Percentiles rank a stretch among this genome's conserved stretches.
Conservation (phyloP, 192 early-diverging fungal genomes). For the Coemansia sp. region DNA sequence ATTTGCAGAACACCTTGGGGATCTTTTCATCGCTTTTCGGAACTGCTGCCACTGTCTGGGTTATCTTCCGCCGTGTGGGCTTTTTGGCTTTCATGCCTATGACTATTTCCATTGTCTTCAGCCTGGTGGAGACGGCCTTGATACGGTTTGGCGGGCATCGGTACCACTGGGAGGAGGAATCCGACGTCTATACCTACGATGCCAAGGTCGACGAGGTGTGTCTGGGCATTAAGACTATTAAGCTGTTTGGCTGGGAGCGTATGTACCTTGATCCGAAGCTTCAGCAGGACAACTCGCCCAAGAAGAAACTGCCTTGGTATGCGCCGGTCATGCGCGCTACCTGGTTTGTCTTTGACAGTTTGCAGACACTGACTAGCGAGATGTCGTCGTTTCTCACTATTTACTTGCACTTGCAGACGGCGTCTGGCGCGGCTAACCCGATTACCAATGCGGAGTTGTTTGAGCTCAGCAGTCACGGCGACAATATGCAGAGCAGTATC, state of each 20-base stretch:
- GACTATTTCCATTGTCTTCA: background rate
- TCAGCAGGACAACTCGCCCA: conserved; percentile 5
- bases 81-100: conserved; percentile 28
- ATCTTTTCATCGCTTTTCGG: conserved; percentile 2
- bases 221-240: conserved; percentile 31
- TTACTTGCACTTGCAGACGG: conserved; percentile 14
- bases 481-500: conserved; percentile 11
- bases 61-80: conserved; percentile 27
- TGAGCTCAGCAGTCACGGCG: conserved; percentile 21
- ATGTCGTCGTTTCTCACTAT: conserved; percentile 25
- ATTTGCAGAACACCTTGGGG: background rate
- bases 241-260: conserved; percentile 50
- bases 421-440: background rate
- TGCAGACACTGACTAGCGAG: conserved; percentile 12
- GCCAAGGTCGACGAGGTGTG: conserved; percentile 26
- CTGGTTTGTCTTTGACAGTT: conserved; percentile 18
- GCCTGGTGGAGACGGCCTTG: conserved; percentile 3
- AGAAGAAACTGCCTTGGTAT: conserved; percentile 31
- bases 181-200: conserved; percentile 4
- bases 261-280: conserved; percentile 34
- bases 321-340: conserved; percentile 21
- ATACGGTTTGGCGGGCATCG: conserved; percentile 14
- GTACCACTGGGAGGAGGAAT: conserved; percentile 14
- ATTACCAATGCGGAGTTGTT: conserved; percentile 37
- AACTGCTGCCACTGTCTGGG: conserved; percentile 4